Evolutionary conservation across 2,329 filamentous ascomycete genomes (phyloP).

Genomic region (Aspergillus nomiae): DNA sequence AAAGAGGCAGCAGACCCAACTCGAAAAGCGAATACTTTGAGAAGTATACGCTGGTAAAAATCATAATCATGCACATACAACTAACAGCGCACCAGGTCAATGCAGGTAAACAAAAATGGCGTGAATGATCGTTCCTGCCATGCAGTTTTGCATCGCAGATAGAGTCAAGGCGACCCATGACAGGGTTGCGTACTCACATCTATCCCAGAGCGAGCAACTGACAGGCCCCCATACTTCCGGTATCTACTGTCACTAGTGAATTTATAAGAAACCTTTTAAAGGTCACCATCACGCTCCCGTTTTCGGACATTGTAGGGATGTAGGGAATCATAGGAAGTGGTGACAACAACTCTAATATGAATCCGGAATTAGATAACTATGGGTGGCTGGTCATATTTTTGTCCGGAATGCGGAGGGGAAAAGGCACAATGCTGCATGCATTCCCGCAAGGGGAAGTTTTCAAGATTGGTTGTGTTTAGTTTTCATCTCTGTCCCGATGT

Average conservation of each 20-base stretch:
- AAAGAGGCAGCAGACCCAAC: slow-evolving; percentile 19
- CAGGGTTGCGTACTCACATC: slow-evolving; percentile 11
- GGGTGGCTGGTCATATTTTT: not conserved
- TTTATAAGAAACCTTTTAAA: not conserved
- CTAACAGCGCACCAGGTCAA: slow-evolving; percentile 26
- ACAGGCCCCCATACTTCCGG: not conserved
- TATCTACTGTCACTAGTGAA: not conserved
- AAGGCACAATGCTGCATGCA: not conserved
- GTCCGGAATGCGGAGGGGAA: not conserved
- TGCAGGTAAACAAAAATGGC: slow-evolving; percentile 23
- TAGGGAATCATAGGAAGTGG: not conserved
- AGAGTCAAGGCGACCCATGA: slow-evolving; percentile 22
- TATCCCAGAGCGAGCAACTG: not conserved
- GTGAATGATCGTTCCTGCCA: slow-evolving; percentile 11
- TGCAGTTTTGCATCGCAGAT: slow-evolving; percentile 26
- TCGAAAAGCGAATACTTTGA: slow-evolving; percentile 23
- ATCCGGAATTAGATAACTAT: not conserved
- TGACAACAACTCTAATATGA: not conserved
- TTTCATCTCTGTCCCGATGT: not conserved
- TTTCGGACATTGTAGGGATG: slow-evolving; percentile 7
- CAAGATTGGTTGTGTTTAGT: not conserved
- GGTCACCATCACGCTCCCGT: not conserved
- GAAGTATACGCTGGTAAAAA: slow-evolving; percentile 23
- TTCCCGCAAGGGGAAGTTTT: not conserved
- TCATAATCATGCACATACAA: slow-evolving; percentile 23